These are phyloP conservation scores for Mucor sp. DNA, from an alignment of 371 early-diverging fungal genomes.

Conservation along the genomic window DNA sequence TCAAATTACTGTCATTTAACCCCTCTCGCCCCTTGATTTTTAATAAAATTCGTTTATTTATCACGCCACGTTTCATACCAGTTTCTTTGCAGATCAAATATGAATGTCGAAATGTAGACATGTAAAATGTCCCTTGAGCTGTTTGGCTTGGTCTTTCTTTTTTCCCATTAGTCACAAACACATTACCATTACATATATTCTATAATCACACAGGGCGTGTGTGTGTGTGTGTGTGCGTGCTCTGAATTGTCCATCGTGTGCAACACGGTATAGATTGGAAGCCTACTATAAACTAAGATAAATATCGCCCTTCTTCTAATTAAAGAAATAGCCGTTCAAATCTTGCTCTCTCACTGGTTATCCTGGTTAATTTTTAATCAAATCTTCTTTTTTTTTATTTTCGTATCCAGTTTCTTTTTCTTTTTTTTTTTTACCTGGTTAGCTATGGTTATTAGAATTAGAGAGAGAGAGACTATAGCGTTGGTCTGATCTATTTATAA, in stretches of 20 bases:
- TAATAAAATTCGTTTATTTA: background rate
- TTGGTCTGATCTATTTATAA: background rate
- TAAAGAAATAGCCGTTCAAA: constrained; percentile 20
- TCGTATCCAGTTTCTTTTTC: background rate
- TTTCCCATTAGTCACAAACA: constrained; percentile 25
- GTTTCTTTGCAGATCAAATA: background rate
- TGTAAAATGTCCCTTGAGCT: too few species aligned
- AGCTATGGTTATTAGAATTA: too few species aligned
- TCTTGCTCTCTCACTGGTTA: constrained; percentile 7
- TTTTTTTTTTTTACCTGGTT: background rate
- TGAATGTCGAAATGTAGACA: too few species aligned
- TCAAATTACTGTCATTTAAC: background rate
- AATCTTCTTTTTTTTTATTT: background rate
- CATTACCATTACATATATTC: background rate
- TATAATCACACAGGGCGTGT: background rate
- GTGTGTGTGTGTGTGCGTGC: too few species aligned
- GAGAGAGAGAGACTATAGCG: too few species aligned
- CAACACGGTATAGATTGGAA: constrained; percentile 1
- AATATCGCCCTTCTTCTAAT: constrained; percentile 11
- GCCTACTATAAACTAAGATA: constrained; percentile 13
- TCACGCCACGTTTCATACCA: background rate
- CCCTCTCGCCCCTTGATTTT: background rate
- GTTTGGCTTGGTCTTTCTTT: constrained; percentile 3
- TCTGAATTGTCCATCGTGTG: constrained; percentile 8
- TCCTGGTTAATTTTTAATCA: background rate